Conservation (phyloP, 2,329 filamentous ascomycete species). For the Capronia epimyces region DNA sequence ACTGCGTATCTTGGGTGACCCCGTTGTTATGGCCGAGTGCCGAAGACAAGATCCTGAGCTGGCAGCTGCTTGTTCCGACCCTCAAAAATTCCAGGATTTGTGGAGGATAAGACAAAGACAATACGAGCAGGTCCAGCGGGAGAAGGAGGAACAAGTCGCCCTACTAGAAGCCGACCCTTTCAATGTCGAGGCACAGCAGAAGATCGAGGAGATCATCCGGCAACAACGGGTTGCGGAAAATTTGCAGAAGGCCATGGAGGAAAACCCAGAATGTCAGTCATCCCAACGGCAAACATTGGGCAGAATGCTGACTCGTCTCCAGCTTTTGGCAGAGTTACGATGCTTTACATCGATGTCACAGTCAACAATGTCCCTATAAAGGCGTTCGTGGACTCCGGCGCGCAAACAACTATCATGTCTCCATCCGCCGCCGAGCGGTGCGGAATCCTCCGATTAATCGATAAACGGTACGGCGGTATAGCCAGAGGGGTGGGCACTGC, state of each 20-base stretch:
- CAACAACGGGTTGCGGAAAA: slow-evolving; percentile 94
- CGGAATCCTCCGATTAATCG: slow-evolving; percentile 92
- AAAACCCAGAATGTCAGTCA: slow-evolving; percentile 83
- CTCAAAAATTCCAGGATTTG: slow-evolving; percentile 67
- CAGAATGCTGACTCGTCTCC: background rate
- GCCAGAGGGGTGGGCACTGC: slow-evolving; percentile 92
- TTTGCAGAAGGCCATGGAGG: slow-evolving; percentile 90
- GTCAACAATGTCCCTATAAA: slow-evolving; percentile 91
- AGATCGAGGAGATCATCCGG: slow-evolving; percentile 95
- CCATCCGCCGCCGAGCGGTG: slow-evolving; percentile 84
- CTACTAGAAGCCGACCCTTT: slow-evolving; percentile 90
- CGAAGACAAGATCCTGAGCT: slow-evolving; percentile 69
- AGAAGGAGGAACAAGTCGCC: slow-evolving; percentile 76
- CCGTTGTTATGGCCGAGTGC: slow-evolving; percentile 64
- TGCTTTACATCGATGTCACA: slow-evolving; percentile 93
- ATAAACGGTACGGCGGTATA: slow-evolving; percentile 84
- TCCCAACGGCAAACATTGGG: background rate
- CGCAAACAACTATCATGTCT: slow-evolving; percentile 98
- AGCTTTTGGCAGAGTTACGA: slow-evolving; percentile 79
- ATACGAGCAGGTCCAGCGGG: slow-evolving; percentile 65
- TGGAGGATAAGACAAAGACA: slow-evolving; percentile 63
- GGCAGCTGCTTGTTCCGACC: slow-evolving; percentile 68
- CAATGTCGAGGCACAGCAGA: slow-evolving; percentile 81
- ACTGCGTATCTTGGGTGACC: slow-evolving; percentile 74
- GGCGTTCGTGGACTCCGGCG: slow-evolving; percentile 93